Base-by-base conservation (phyloP, 1,284 basidiomycete species). In the Rhodotorula sp. region DNA sequence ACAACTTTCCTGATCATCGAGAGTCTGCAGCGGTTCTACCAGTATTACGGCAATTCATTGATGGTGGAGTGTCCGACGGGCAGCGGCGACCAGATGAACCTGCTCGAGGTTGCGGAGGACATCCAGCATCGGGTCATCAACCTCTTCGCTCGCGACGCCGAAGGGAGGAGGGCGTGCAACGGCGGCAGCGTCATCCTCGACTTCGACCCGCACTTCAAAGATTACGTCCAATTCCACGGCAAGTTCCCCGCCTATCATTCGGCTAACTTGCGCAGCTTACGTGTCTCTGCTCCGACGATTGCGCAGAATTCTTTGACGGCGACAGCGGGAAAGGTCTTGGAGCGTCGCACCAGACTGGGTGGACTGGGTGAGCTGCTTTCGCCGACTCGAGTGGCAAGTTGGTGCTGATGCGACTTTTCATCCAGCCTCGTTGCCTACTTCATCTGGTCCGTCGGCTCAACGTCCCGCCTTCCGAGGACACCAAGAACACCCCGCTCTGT, bases 81-180 rank as follows among this genome's bases (percentile, higher is more conserved):
- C 36, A 91, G 89, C 72, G 95, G 95, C 29, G 93, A 96, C 77
- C 81, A 89, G 81, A 94, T 97, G 92, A 92, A 94, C 78, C 86
- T 98, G 19, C 92, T 90, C 19, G 86, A 88, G 65, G 63, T 65
- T 17, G 94, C 95, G 1, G 94, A 97, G 79, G 95, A 98, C 81
- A 92, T 99, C 67, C 94, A 97, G 79, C 94, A 98, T 79, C 89
- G 95, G 10, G 88, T 98, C 74, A 97, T 98, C 67, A 92, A 97
- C 80, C 92, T 99, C 77, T 99, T 99, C 80, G 88, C 90, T 30
- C 87, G 93, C 51, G 95, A 98, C 79, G 30, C 53, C 30, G 74
- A 76, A 70, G 94, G 94, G 19, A 86, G 87, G 70, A 85, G 95
- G 53, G 92, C 95, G 2, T 90, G 89, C 58, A 98, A 99, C 79